Evolutionary conservation across 1,139 yeast genomes (phyloP).

Genomic region (Sugiyamaella castrensis): DNA sequence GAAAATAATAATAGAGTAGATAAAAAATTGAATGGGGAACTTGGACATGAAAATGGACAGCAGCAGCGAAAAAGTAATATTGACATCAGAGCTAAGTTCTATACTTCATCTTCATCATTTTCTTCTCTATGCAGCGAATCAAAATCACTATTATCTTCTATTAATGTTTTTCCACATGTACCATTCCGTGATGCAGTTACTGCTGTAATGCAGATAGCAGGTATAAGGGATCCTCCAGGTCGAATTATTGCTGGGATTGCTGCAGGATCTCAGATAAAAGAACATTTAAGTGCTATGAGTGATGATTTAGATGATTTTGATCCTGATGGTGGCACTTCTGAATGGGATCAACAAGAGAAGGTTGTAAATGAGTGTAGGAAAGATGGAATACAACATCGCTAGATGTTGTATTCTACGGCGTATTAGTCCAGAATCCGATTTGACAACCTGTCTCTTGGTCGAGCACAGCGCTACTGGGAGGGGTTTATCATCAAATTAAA

Average conservation of each 20-base stretch:
- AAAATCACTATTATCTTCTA: constrained; percentile 12
- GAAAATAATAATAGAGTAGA: background rate
- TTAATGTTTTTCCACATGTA: constrained; percentile 27
- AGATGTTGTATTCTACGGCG: no score
- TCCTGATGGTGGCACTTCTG: constrained; percentile 1
- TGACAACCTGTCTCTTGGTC: no score
- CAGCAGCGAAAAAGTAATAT: background rate
- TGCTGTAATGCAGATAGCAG: constrained; percentile 34
- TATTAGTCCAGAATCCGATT: no score
- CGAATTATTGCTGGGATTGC: constrained; percentile 33
- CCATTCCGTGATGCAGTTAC: constrained; percentile 28
- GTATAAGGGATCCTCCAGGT: constrained; percentile 36
- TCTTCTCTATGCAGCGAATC: constrained; percentile 12
- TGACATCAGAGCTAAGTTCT: background rate
- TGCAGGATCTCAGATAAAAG: constrained; percentile 33
- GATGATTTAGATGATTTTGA: constrained; percentile 36
- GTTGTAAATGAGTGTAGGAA: no score
- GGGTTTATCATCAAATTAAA: no score
- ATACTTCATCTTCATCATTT: background rate
- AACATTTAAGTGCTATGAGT: constrained; percentile 31
- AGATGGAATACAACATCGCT: no score
- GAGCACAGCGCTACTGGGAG: no score
- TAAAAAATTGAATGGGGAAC: background rate
- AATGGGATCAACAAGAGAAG: no score
- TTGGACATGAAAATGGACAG: background rate